These are phyloP conservation scores for Borovskyia barvae DNA, from an alignment of 208 protist genomes.

Conservation along the genomic window DNA sequence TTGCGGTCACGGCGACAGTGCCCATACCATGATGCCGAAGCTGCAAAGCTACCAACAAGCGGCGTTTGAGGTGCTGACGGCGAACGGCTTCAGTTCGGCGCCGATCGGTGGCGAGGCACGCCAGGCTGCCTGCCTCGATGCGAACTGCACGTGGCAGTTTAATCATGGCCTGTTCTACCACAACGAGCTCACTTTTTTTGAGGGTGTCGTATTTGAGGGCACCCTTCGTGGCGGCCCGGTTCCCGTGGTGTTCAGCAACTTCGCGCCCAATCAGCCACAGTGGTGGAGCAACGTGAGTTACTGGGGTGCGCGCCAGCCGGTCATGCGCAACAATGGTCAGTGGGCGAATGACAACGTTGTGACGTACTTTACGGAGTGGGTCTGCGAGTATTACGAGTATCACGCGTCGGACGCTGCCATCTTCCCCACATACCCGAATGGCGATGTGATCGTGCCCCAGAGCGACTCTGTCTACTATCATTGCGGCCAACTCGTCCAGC, in stretches of 20 bases:
- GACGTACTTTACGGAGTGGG: slow-evolving; percentile 44
- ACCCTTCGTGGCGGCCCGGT: slow-evolving; percentile 8
- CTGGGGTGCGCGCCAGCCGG: slow-evolving; percentile 39
- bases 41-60: slow-evolving; percentile 25
- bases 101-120: slow-evolving; percentile 49
- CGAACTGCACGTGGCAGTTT: slow-evolving; percentile 52
- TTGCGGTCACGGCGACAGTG: slow-evolving; percentile 28
- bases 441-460: slow-evolving; percentile 30
- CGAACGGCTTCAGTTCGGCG: slow-evolving; percentile 23
- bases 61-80: slow-evolving; percentile 13
- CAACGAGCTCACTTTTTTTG: slow-evolving; percentile 51
- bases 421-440: slow-evolving; percentile 56
- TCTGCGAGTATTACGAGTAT: slow-evolving; percentile 69
- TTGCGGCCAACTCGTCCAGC: slow-evolving; percentile 33
- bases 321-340: slow-evolving; percentile 27
- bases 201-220: slow-evolving; percentile 37
- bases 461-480: slow-evolving; percentile 14
- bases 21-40: slow-evolving; percentile 69
- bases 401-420: slow-evolving; percentile 33
- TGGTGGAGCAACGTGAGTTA: slow-evolving; percentile 49
- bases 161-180: slow-evolving; percentile 48
- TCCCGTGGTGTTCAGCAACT: slow-evolving; percentile 33
- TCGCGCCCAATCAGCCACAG: slow-evolving; percentile 18
- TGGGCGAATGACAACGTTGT: slow-evolving; percentile 51
- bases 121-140: slow-evolving; percentile 35